These are phyloP conservation scores for Pharnaceum exiguum DNA, from an alignment of 148 eudicot genomes.

Conservation along the genomic window DNA sequence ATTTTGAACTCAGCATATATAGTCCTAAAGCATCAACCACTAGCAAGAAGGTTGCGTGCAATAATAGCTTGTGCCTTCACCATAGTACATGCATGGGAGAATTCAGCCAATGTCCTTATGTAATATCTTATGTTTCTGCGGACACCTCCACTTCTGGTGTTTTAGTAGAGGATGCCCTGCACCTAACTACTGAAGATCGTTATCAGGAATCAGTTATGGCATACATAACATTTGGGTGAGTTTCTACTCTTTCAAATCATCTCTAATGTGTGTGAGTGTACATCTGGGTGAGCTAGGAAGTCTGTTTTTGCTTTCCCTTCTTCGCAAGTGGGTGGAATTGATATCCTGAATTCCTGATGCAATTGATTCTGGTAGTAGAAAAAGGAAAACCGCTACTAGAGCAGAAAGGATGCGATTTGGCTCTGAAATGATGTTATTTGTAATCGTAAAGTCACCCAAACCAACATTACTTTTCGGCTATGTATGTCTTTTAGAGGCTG, in stretches of 20 bases:
- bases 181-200: slow-evolving; percentile 52
- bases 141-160: slow-evolving; percentile 93
- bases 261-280: neutral
- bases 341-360: no score
- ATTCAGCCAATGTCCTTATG: slow-evolving; percentile 61
- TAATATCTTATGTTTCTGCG: slow-evolving; percentile 81
- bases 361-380: no score
- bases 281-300: no score
- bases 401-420: no score
- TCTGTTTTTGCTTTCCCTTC: neutral
- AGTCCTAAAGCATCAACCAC: slow-evolving; percentile 68
- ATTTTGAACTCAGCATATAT: slow-evolving; percentile 86
- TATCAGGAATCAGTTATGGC: slow-evolving; percentile 50
- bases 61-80: slow-evolving; percentile 50
- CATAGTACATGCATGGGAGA: slow-evolving; percentile 41
- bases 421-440: no score
- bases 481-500: neutral
- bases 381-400: no score
- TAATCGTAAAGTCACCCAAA: no score
- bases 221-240: slow-evolving; percentile 84
- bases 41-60: slow-evolving; percentile 74
- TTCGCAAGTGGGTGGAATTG: no score
- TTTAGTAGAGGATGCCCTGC: slow-evolving; percentile 77
- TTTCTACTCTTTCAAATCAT: neutral
- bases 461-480: no score